These are phyloP conservation scores for Podila epicladia DNA, from an alignment of 192 early-diverging fungal genomes.

Conservation along the genomic window DNA sequence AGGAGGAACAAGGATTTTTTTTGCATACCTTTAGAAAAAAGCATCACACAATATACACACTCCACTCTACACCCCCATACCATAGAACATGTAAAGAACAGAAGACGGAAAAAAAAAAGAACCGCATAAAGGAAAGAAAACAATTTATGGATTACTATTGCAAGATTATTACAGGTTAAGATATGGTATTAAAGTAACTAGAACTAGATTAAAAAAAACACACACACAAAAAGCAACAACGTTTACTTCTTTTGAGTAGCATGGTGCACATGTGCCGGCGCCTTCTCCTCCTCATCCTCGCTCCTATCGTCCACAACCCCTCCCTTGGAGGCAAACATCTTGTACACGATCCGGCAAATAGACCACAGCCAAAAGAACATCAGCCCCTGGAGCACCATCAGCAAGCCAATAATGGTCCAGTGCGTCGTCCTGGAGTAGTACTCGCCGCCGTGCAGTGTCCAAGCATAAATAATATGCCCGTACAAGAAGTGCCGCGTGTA, in stretches of 20 bases:
- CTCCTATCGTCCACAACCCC: conserved; percentile 49
- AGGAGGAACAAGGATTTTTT: background rate
- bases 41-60: background rate
- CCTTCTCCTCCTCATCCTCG: conserved; percentile 32
- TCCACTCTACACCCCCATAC: too few species aligned
- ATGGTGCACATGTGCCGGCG: conserved; percentile 18
- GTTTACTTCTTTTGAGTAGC: background rate
- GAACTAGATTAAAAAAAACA: background rate
- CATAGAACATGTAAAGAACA: too few species aligned
- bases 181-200: background rate
- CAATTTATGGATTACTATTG: too few species aligned
- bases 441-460: conserved; percentile 64
- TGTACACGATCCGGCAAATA: conserved; percentile 62
- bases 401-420: conserved; percentile 63
- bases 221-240: background rate
- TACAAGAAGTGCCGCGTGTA: conserved; percentile 79
- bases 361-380: conserved; percentile 83
- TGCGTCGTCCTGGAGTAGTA: conserved; percentile 61
- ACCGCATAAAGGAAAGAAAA: too few species aligned
- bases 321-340: conserved; percentile 49
- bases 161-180: background rate
- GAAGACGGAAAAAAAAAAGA: too few species aligned
- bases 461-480: conserved; percentile 71
- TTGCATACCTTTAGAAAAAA: background rate
- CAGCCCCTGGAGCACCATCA: conserved; percentile 71